These are phyloP conservation scores for Phytophthora macrochlamydospora DNA, from an alignment of 352 stramenopile species.

Conservation along the genomic window DNA sequence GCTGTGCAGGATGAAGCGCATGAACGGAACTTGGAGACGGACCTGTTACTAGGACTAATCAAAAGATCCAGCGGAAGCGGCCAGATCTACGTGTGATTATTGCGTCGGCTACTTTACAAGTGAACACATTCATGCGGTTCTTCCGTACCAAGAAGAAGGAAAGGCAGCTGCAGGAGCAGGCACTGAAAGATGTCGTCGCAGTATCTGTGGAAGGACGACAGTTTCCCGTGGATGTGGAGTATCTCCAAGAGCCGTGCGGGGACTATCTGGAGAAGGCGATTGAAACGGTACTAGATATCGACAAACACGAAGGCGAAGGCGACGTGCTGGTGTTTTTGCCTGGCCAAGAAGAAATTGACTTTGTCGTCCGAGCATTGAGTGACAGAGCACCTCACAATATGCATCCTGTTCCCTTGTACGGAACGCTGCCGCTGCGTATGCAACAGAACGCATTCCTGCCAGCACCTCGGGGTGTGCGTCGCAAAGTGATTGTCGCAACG, in stretches of 20 bases:
- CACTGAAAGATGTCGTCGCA: conserved; percentile 57
- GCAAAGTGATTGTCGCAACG: conserved; percentile 90
- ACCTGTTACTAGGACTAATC: conserved; percentile 94
- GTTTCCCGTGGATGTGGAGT: conserved; percentile 93
- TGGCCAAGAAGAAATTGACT: conserved; percentile 94
- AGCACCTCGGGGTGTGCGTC: conserved; percentile 53
- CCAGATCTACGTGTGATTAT: conserved; percentile 90
- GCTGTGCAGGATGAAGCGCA: conserved; percentile 92
- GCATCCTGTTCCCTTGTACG: conserved; percentile 89
- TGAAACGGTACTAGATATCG: conserved; percentile 71
- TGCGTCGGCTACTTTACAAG: conserved; percentile 78
- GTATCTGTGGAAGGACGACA: conserved; percentile 88
- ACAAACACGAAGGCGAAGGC: conserved; percentile 73
- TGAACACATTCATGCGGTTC: conserved; percentile 91
- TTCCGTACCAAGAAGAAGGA: conserved; percentile 76
- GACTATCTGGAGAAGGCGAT: conserved; percentile 82
- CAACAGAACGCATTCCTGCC: conserved; percentile 93
- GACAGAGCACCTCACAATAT: conserved; percentile 56
- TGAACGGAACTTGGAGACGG: conserved; percentile 93
- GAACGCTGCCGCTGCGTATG: conserved; percentile 90
- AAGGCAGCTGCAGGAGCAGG: neutral
- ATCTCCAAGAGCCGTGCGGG: conserved; percentile 67
- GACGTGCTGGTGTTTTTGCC: conserved; percentile 97
- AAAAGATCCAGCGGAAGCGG: conserved; percentile 95
- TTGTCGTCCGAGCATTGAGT: conserved; percentile 76